Base-by-base conservation (phyloP, 768 basidiomycete genomes). In the Psilocybe azurescens region DNA sequence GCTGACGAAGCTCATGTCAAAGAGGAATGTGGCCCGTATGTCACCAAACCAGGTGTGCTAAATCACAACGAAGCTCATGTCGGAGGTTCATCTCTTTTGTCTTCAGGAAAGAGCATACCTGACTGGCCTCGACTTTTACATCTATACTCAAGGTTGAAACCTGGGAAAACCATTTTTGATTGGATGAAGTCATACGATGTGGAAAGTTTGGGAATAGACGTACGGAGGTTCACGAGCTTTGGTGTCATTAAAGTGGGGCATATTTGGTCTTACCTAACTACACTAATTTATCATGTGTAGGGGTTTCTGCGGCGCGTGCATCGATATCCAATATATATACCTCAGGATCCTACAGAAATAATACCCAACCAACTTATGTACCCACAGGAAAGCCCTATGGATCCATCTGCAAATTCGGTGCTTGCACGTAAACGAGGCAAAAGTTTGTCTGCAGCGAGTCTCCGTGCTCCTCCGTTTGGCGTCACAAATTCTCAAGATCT, bases 221-320 rank as follows among this genome's bases (percentile, higher is more conserved):
- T 93, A 7, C 86, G 97, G 8, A 86, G 97, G n/a, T 97, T 99
- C 74, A 88, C 94, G 16, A 95, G 92, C 63, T 99, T 99, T 70
- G 97, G 97, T 5, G 93, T 99, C 24, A 97, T 99, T 78, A 99
- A 99, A 78, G 92, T 88, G 72, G 14, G 66, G n/a, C 18, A 32
- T 39, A n/a, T 36, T 11, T 50, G n/a, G 10, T 47, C 48, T 13
- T 28, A 52, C 32, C 39, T 6, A 47, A 20, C n/a, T 18, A 16
- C 41, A 54, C 39, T 30, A 33, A 53, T 49, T 30, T 44, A 33
- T 33, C 63, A 46, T 65, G n/a, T 41, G 32, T 63, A 92, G 89
- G 97, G 96, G 0, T 99, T 99, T 73, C 81, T 99, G 14, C 89
- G 94, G 11, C 83, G 97, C 46, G 90, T 98, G 0, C 94, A 97